A percentile compares a stretch with the other conserved stretches of the same genome.
These are phyloP conservation scores for Coemansia sp. DNA, from an alignment of 192 early-diverging fungal genomes.

Conservation along the genomic window DNA sequence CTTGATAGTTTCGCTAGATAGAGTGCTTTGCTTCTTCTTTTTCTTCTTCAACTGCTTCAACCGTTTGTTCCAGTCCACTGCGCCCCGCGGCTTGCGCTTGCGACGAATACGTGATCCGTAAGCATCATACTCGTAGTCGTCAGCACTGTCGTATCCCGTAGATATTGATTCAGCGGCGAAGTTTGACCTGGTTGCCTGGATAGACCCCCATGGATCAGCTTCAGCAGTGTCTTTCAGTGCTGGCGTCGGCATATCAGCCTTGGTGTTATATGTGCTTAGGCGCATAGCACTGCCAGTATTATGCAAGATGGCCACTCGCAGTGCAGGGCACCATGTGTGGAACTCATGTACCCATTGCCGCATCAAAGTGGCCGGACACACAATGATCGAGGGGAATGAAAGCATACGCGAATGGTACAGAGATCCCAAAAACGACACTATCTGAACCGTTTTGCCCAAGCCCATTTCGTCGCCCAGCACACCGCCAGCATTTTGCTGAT, in stretches of 20 bases:
- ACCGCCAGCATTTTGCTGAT: conserved; percentile 83
- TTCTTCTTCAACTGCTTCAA: conserved; percentile 13
- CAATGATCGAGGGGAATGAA: conserved; percentile 55
- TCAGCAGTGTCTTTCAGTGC: neutral
- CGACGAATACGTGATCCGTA: conserved; percentile 48
- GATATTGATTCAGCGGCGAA: neutral
- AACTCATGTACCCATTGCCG: conserved; percentile 82
- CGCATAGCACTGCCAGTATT: conserved; percentile 76
- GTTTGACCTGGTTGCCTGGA: conserved; percentile 2
- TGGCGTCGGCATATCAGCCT: neutral
- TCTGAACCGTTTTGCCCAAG: conserved; percentile 91
- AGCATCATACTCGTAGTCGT: conserved; percentile 50
- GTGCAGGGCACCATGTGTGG: conserved; percentile 78
- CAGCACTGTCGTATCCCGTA: conserved; percentile 33
- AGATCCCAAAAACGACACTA: conserved; percentile 78
- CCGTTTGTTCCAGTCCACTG: conserved; percentile 37
- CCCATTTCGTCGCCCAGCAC: conserved; percentile 97
- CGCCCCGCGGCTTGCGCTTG: conserved; percentile 46
- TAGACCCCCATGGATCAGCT: conserved; percentile 13
- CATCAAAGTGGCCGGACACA: conserved; percentile 79
- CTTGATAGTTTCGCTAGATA: conserved; percentile 21
- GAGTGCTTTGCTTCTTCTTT: conserved; percentile 4
- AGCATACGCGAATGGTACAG: conserved; percentile 71
- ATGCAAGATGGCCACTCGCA: conserved; percentile 89
- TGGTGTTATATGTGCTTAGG: neutral